Conservation (phyloP, 495 filamentous ascomycete species). For the Cairneyella variabilis region DNA sequence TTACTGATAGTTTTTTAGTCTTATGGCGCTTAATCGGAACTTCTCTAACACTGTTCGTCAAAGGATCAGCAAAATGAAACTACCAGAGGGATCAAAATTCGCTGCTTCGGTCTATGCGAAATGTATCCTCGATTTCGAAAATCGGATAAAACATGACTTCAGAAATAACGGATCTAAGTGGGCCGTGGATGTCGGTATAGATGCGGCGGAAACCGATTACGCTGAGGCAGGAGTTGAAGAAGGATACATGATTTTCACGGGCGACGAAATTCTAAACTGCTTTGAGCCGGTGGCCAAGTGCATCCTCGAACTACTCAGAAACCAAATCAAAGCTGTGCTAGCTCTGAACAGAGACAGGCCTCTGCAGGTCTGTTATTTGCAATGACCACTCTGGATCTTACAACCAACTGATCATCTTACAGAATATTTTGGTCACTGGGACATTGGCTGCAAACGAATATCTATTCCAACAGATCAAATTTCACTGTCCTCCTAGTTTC, state of each 20-base stretch:
- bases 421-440: slow-evolving; percentile 71
- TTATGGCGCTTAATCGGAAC: slow-evolving; percentile 65
- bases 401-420: no score
- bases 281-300: slow-evolving; percentile 65
- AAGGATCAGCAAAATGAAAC: slow-evolving; percentile 73
- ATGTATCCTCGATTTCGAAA: slow-evolving; percentile 74
- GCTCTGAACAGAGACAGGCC: no score
- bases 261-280: slow-evolving; percentile 69
- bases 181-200: slow-evolving; percentile 69
- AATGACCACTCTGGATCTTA: no score
- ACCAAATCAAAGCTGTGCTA: slow-evolving; percentile 58
- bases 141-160: slow-evolving; percentile 70
- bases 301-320: slow-evolving; percentile 63
- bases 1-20: slow-evolving; percentile 18
- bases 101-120: slow-evolving; percentile 69
- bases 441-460: slow-evolving; percentile 74
- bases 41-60: slow-evolving; percentile 66
- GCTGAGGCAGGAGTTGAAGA: slow-evolving; percentile 72
- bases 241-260: slow-evolving; percentile 72
- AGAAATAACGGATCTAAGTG: slow-evolving; percentile 69
- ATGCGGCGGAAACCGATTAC: slow-evolving; percentile 69
- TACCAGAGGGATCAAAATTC: slow-evolving; percentile 64
- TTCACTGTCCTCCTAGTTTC: slow-evolving; percentile 72
- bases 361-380: no score
- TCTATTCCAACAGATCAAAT: slow-evolving; percentile 77